These are phyloP conservation scores for Ensete ventricosum DNA, from an alignment of 176 grass and related monocot species.

Conservation along the genomic window DNA sequence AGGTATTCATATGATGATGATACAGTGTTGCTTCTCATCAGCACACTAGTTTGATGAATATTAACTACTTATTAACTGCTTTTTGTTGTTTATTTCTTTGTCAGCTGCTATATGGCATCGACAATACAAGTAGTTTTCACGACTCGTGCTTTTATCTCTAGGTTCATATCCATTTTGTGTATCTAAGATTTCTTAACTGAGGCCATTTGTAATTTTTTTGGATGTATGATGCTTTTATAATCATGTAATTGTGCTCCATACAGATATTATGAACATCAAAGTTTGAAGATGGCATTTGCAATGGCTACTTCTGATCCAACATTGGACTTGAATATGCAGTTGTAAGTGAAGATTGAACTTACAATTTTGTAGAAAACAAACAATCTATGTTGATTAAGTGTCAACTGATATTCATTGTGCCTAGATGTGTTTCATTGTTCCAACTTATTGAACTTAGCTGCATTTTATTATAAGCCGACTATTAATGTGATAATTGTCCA, in stretches of 20 bases:
- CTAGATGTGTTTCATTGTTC: background rate
- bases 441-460: background rate
- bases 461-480: background rate
- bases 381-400: background rate
- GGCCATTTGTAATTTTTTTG: background rate
- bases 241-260: conserved; percentile 8
- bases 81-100: conserved; percentile 15
- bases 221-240: background rate
- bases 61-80: conserved; percentile 7
- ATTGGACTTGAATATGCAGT: conserved; percentile 82
- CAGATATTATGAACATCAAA: conserved; percentile 83
- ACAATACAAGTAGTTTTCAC: conserved; percentile 94
- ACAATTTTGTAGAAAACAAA: background rate
- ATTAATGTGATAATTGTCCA: background rate
- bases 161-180: conserved; percentile 31
- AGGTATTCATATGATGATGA: conserved; percentile 36
- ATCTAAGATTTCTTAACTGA: background rate
- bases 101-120: conserved; percentile 97
- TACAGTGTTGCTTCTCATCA: conserved; percentile 4
- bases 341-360: conserved; percentile 44
- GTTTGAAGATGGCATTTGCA: conserved; percentile 74
- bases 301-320: conserved; percentile 73
- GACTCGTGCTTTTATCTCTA: conserved; percentile 59
- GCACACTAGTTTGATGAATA: background rate
- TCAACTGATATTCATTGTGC: background rate